Base-by-base conservation (phyloP, 139 green algal genomes). In the Tetradesmus obliquus region DNA sequence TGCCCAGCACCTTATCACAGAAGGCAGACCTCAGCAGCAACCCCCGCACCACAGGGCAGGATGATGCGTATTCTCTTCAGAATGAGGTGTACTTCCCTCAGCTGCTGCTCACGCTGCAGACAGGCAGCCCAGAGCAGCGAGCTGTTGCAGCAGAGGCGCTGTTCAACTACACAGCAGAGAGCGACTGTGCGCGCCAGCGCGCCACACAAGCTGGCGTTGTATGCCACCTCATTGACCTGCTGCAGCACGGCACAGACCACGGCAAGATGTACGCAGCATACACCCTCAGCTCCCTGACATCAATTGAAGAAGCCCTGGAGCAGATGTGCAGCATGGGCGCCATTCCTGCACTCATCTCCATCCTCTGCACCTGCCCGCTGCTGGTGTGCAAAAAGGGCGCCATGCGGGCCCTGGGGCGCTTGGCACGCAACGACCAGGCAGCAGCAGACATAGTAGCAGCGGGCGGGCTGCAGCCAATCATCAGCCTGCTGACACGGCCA, bases 251-350 rank as follows among this genome's bases (percentile, higher is more conserved):
- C 55, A 94, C 76, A 72, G 88, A 93, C 74, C 79, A 94, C 8
- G 93, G 91, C 9, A 89, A 93, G 66, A 94, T 95, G 92, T 96
- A 94, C 87, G 94, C 94, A 55, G 93, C 93, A 55, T 95, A 95
- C 84, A 94, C 94, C 2, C 93, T 96, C 45, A 94, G 91, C 86
- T 91, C 86, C 32, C 82, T 96, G 66, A 94, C 94, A 12, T 93
- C 90, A 20, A 88, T 93, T 5, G 88, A 92, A 10, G 69, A 80
- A 10, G 83, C 85, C 12, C 85, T 94, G 62, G 85, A 58, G 24
- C 72, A 94, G 51, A 94, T 95, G 86, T 53, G 82, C 15, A 54
- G 88, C n/a, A 55, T 79, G 12, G 91, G 90, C 0, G 93, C 91
- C 9, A 91, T 95, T 57, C 62, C 82, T 51, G 92, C 93, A n/a